A percentile compares a stretch with the other conserved stretches of the same genome.
phyloP scores from a whole-genome alignment of 495 filamentous ascomycete species.

The Xylaria scruposa region DNA sequence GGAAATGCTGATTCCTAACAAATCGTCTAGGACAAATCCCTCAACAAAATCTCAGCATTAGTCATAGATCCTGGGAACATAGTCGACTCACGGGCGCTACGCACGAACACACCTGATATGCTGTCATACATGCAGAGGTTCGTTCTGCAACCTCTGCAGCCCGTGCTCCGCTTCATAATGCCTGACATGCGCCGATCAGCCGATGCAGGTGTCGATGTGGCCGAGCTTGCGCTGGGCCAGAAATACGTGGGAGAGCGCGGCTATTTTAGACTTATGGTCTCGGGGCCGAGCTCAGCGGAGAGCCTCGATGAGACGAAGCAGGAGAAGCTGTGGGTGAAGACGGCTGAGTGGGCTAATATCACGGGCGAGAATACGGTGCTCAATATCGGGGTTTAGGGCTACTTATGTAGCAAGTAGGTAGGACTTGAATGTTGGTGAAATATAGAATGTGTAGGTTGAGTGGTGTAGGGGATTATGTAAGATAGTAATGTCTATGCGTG shows the following conservation, averaged over 20 bases:
- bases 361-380: slow-evolving; percentile 33
- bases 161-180: slow-evolving; percentile 43
- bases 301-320: slow-evolving; percentile 50
- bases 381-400: neutral
- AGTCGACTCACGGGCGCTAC: slow-evolving; percentile 52
- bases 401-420: neutral
- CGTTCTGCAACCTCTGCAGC: slow-evolving; percentile 44
- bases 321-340: slow-evolving; percentile 53
- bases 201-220: slow-evolving; percentile 46
- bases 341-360: slow-evolving; percentile 49
- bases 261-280: slow-evolving; percentile 48
- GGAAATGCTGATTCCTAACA: neutral
- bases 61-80: slow-evolving; percentile 56
- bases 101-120: slow-evolving; percentile 48
- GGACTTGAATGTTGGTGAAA: neutral
- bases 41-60: slow-evolving; percentile 52
- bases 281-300: slow-evolving; percentile 47
- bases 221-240: slow-evolving; percentile 38
- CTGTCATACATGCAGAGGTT: slow-evolving; percentile 36
- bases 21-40: slow-evolving; percentile 36
- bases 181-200: slow-evolving; percentile 46
- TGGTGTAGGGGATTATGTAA: neutral
- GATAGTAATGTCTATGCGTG: neutral
- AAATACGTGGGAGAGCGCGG: slow-evolving; percentile 45
- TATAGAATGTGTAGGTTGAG: neutral